Evolutionary conservation across 1,139 yeast species (phyloP).

Genomic region (Casaregolazyma suthepensis): DNA sequence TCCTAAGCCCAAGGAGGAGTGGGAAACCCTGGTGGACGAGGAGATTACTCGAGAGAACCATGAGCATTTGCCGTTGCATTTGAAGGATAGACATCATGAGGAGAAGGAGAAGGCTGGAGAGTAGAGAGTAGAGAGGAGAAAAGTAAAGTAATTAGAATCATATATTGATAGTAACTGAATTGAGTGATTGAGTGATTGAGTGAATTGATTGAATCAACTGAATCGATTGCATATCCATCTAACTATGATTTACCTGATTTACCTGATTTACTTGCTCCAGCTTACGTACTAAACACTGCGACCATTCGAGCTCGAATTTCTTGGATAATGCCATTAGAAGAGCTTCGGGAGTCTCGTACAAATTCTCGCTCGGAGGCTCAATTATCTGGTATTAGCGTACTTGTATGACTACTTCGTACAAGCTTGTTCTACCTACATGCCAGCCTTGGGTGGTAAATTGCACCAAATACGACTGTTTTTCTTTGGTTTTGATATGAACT

Average conservation of each 20-base stretch:
- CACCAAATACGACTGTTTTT: conserved; percentile 16
- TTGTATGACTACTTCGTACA: not conserved
- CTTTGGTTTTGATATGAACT: conserved; percentile 23
- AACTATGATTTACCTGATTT: no score
- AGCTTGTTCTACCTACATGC: conserved; percentile 15
- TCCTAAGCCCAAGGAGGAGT: conserved; percentile 21
- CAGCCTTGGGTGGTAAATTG: conserved; percentile 28
- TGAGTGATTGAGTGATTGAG: no score
- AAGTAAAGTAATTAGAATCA: not conserved
- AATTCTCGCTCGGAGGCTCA: conserved; percentile 4
- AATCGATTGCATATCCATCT: no score
- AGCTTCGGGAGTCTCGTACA: conserved; percentile 44
- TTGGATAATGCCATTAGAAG: conserved; percentile 39
- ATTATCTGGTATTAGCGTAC: not conserved
- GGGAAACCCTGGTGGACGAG: conserved; percentile 27
- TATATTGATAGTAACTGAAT: no score
- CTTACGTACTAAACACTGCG: conserved; percentile 27
- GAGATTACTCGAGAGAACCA: conserved; percentile 25
- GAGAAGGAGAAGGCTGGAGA: not conserved
- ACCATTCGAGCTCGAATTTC: conserved; percentile 34
- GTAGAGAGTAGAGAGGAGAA: not conserved
- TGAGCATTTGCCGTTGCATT: conserved; percentile 18
- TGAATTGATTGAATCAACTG: no score
- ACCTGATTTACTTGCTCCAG: conserved; percentile 18
- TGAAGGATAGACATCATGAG: conserved; percentile 13